Base-by-base conservation (phyloP, 306 rosid genomes). In the Citrullus colocynthis region DNA sequence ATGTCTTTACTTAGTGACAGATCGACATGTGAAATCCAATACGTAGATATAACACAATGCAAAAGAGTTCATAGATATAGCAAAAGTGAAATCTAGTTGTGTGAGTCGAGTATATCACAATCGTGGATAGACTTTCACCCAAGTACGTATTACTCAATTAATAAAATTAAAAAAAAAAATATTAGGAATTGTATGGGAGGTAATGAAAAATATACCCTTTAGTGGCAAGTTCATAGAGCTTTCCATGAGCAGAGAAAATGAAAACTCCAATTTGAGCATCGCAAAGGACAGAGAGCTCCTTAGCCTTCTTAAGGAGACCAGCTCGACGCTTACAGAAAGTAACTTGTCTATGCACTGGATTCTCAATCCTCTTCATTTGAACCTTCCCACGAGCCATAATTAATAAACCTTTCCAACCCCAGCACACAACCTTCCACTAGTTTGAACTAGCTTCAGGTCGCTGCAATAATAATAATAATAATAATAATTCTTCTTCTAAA, bases 311-410 rank as follows among this genome's bases (percentile, higher is more conserved):
- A 3, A 93, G 88, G 44, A 93, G 96, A 81, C 98, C 98, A 0
- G 94, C 91, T 75, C 98, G 90, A 73, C 98, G 96, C 85, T 93
- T 93, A 82, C 98, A 91, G 77, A 93, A 93, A 67, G 98, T 93
- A 0, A 93, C 96, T 78, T 91, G 98, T 30, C 98, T 76, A 81
- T 93, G 98, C 74, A 93, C 97, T 0, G 90, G 84, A 81, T 91
- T 93, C 87, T 93, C 98, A 28, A 93, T 91, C 77, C 86, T 78
- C 90, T 83, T 93, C 88, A 93, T 58, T 85, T 91, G 97, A 87
- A 93, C 86, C 87, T 88, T 93, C 84, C 98, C 98, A 0, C 98
- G 93, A 80, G 93, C 94, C 98, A 93, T 24, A 24, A 24, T 24
- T 24, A 24, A 24, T 1, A 24, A 24, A 24, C 28, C 28, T 24